Conservation (phyloP, 208 protist genomes). For the Angomonas deanei region DNA sequence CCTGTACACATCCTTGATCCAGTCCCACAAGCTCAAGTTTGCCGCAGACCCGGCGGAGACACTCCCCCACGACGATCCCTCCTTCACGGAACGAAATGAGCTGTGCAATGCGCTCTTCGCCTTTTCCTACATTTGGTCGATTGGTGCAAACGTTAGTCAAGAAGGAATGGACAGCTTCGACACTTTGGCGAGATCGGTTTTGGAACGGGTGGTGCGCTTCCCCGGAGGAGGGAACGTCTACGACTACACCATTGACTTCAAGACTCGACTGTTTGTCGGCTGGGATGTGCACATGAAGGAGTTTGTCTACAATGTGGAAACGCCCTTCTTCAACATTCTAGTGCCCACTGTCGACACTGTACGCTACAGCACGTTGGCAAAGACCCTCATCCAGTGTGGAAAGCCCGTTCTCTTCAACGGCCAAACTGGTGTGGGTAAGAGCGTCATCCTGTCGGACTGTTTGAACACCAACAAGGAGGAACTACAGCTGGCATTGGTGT, state of each 20-base stretch:
- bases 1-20: slow-evolving; percentile 85
- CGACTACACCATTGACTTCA: slow-evolving; percentile 93
- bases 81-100: slow-evolving; percentile 84
- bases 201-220: slow-evolving; percentile 85
- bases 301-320: slow-evolving; percentile 74
- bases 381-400: slow-evolving; percentile 77
- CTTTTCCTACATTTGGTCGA: slow-evolving; percentile 95
- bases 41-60: slow-evolving; percentile 60
- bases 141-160: slow-evolving; percentile 93
- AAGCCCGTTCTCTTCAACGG: slow-evolving; percentile 94
- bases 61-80: slow-evolving; percentile 50
- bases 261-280: slow-evolving; percentile 60
- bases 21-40: slow-evolving; percentile 66
- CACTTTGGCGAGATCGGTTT: slow-evolving; percentile 60
- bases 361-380: slow-evolving; percentile 90
- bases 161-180: slow-evolving; percentile 90
- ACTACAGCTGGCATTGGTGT: slow-evolving; percentile 74
- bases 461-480: slow-evolving; percentile 70
- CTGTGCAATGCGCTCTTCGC: slow-evolving; percentile 88
- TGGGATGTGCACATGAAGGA: slow-evolving; percentile 81
- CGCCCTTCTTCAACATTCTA: slow-evolving; percentile 95
- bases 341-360: slow-evolving; percentile 97
- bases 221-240: slow-evolving; percentile 89
- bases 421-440: slow-evolving; percentile 95
- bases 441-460: slow-evolving; percentile 88